phyloP scores from a whole-genome alignment of 1,284 basidiomycete species.

The Ceratobasidium sp. region DNA sequence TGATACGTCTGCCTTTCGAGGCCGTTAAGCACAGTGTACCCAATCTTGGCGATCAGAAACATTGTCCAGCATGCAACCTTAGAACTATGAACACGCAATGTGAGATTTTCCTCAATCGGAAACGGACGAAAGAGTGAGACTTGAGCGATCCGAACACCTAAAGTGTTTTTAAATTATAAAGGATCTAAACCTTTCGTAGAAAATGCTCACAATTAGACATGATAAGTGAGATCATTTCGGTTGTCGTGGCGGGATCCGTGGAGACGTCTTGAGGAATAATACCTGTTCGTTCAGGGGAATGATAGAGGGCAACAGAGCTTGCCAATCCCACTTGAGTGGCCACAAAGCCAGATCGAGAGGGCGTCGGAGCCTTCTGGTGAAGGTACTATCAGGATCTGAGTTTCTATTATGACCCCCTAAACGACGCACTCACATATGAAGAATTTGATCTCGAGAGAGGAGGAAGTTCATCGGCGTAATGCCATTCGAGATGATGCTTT shows the following conservation, averaged over 20 bases:
- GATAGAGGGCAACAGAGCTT: not conserved
- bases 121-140: conserved; percentile 8
- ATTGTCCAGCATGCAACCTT: not conserved
- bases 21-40: not conserved
- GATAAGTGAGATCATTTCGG: not conserved
- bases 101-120: not conserved
- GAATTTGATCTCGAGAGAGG: too few species aligned
- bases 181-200: not conserved
- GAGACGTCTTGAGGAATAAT: not conserved
- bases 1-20: not conserved
- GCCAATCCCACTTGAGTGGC: too few species aligned
- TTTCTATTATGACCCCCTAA: too few species aligned
- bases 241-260: not conserved
- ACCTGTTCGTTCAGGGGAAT: not conserved
- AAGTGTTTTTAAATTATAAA: not conserved
- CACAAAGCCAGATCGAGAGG: too few species aligned
- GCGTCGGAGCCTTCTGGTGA: too few species aligned
- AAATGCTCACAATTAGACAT: not conserved
- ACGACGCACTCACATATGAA: too few species aligned
- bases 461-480: too few species aligned
- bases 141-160: not conserved
- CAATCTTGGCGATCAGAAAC: not conserved
- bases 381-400: too few species aligned
- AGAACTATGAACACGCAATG: not conserved
- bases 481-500: too few species aligned